A percentile compares a stretch with the other conserved stretches of the same genome.
These are phyloP conservation scores for Misopates orontium DNA, from an alignment of 257 asterid genomes.

Conservation along the genomic window DNA sequence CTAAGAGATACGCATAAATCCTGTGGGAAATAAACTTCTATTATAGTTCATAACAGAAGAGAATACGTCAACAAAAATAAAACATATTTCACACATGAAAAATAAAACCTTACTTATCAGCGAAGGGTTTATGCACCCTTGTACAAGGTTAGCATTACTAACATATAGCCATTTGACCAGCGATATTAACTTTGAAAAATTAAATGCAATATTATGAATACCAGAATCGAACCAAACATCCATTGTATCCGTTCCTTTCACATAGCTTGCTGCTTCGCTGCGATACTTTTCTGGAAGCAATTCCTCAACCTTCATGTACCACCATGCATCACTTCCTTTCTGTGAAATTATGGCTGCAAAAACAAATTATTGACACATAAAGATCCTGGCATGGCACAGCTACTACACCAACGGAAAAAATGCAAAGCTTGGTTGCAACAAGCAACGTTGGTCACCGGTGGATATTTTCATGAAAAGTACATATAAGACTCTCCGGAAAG, in stretches of 20 bases:
- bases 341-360: constrained; percentile 84
- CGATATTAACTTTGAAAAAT: constrained; percentile 3
- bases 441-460: not conserved
- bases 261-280: constrained; percentile 65
- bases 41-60: not conserved
- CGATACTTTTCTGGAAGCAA: constrained; percentile 88
- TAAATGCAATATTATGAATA: constrained; percentile 27
- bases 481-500: not conserved
- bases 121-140: constrained; percentile 4
- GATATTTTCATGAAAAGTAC: constrained; percentile 5
- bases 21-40: not conserved
- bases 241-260: constrained; percentile 94
- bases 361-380: constrained; percentile 18
- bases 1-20: not conserved
- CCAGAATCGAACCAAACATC: constrained; percentile 99
- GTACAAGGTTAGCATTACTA: constrained; percentile 15
- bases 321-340: constrained; percentile 99
- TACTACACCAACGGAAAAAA: not conserved
- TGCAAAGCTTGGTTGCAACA: not conserved
- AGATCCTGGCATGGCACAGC: constrained; percentile 8
- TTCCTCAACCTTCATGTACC: constrained; percentile 95
- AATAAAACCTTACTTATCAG: constrained; percentile 8
- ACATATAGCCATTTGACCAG: constrained; percentile 4
- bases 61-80: not conserved
- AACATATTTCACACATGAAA: constrained; percentile 3